Evolutionary conservation across 1,284 basidiomycete genomes (phyloP), one percentile per base, ranked within the genome.

Genomic region (Cystobasidium sp.): DNA sequence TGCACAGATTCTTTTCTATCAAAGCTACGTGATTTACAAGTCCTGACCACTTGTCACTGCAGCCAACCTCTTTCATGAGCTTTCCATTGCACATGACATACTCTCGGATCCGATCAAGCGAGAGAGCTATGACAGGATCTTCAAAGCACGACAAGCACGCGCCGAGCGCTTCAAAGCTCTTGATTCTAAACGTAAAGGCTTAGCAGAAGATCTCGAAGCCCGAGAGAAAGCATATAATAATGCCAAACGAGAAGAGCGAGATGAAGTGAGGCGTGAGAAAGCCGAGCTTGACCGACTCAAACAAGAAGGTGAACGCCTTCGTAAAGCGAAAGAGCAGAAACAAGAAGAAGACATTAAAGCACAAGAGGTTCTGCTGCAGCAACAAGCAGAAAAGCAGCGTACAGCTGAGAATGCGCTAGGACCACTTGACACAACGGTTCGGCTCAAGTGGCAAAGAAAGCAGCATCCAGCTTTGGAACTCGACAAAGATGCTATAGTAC

Each of bases 361-460:
- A 8, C 67, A 59, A 37, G 62, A 65, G 22, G 41, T 46, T 9
- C 37, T 18, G 3, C 51, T 24, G 7, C 63, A 43, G 10, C 24
- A 46, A 12, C 10, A 55, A 31, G 24, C n/a, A 24, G 67, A 37
- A 46, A 56, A 69, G 10, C 16, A 5, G 6, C 39, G 39, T 12
- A 6, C 41, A 14, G 56, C 43, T 43, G 46, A 52, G 41, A 49
- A 70, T 24, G 55, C 52, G 18, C 52, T 66, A n/a, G 79, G 76
- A 0, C 75, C 77, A 31, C 74, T 80, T n/a, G 79, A 80, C 62
- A 80, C 76, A 46, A 80, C 79, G 8, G 64, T 80, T 61, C 76
- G 74, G 44, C 14, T 80, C 51, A 80, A 78, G 43, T 80, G 79
- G 79, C 65, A 52, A 24, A 66, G 58, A 6, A 55, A 77, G 14